These are phyloP conservation scores for Pyrenochaeta sp. DNA, from an alignment of 2,329 filamentous ascomycete genomes.

Conservation along the genomic window DNA sequence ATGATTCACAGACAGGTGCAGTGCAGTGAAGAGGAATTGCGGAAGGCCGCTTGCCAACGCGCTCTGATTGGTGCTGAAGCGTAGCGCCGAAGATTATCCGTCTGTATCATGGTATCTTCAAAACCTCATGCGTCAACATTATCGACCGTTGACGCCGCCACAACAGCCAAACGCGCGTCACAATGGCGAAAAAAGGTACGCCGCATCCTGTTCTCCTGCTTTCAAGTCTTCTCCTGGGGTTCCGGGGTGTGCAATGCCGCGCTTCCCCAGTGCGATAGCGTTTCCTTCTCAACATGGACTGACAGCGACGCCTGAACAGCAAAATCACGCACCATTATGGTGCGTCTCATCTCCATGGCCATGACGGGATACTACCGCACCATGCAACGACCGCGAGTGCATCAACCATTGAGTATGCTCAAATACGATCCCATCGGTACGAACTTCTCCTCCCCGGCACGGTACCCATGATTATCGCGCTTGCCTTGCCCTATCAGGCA, in stretches of 20 bases:
- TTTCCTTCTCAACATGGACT: conserved; percentile 14
- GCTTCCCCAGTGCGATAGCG: neutral
- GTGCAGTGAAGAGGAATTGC: neutral
- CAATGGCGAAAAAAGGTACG: conserved; percentile 49
- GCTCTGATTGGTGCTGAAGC: neutral
- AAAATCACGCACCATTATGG: conserved; percentile 91
- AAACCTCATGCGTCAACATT: conserved; percentile 26
- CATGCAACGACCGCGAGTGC: conserved; percentile 79
- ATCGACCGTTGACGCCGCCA: conserved; percentile 23
- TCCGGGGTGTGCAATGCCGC: neutral
- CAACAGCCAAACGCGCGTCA: conserved; percentile 16
- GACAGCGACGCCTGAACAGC: conserved; percentile 58
- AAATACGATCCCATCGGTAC: conserved; percentile 98
- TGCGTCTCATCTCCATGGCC: conserved; percentile 97
- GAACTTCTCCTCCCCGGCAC: conserved; percentile 32
- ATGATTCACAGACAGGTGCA: neutral
- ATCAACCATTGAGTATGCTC: conserved; percentile 91
- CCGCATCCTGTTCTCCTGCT: neutral
- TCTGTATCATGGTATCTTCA: conserved; percentile 20
- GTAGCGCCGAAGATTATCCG: conserved; percentile 27
- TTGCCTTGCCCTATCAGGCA: neutral
- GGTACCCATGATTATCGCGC: neutral
- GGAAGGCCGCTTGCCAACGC: neutral
- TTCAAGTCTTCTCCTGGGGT: too few relatives aligned
- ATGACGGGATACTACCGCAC: conserved; percentile 98